These are phyloP conservation scores for Phoenix dactylifera DNA, from an alignment of 176 grass and related monocot species.

Conservation along the genomic window DNA sequence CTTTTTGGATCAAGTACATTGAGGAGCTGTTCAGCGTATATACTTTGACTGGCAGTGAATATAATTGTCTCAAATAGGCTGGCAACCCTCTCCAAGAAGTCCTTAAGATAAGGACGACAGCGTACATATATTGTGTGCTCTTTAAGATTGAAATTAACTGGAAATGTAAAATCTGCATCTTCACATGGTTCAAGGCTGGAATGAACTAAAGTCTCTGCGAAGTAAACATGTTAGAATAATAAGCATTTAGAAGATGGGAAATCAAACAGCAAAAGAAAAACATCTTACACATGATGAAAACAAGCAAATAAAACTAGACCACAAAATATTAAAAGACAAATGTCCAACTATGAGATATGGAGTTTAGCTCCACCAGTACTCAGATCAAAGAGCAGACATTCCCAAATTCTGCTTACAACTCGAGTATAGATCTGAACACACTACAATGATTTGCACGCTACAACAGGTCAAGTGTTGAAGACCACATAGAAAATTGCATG, in stretches of 20 bases:
- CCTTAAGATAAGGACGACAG: conserved; percentile 76
- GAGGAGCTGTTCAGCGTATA: conserved; percentile 88
- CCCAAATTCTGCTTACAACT: too few relatives aligned
- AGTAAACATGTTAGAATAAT: conserved; percentile 5
- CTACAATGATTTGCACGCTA: too few relatives aligned
- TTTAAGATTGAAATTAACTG: conserved; percentile 82
- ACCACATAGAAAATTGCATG: too few relatives aligned
- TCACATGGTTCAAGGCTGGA: conserved; percentile 74
- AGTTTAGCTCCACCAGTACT: too few relatives aligned
- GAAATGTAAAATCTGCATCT: conserved; percentile 85
- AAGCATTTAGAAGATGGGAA: neutral
- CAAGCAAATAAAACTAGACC: too few relatives aligned
- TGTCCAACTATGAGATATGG: too few relatives aligned
- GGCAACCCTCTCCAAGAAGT: conserved; percentile 71
- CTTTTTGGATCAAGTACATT: conserved; percentile 97
- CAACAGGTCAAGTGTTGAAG: too few relatives aligned
- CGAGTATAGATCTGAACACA: too few relatives aligned
- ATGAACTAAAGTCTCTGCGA: conserved; percentile 92
- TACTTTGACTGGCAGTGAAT: conserved; percentile 95
- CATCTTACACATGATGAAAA: too few relatives aligned
- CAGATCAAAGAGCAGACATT: too few relatives aligned
- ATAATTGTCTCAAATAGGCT: conserved; percentile 89
- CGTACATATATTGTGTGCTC: conserved; percentile 85
- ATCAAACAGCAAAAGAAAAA: too few relatives aligned
- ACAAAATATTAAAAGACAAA: too few relatives aligned